Evolutionary conservation across 2,329 filamentous ascomycete species (phyloP).

Genomic region (Hansfordia pulvinata): DNA sequence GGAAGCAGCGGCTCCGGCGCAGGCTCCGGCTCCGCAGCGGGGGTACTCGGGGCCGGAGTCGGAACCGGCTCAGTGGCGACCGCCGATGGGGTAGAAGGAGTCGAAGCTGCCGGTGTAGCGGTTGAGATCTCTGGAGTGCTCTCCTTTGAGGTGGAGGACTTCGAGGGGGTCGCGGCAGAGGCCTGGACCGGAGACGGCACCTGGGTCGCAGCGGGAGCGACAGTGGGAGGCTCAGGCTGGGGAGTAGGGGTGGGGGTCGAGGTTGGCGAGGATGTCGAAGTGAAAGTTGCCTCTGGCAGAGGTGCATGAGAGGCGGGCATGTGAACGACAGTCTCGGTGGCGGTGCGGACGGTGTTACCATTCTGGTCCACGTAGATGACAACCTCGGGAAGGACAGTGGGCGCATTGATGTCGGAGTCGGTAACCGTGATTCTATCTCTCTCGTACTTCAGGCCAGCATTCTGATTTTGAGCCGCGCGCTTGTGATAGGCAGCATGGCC

Average conservation of each 20-base stretch:
- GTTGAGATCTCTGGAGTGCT: too few relatives aligned
- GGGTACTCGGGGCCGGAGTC: too few relatives aligned
- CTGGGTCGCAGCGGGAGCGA: slow-evolving; percentile 1
- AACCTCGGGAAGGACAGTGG: slow-evolving; percentile 29
- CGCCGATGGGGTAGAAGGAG: slow-evolving; percentile 1
- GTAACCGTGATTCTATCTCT: slow-evolving; percentile 19
- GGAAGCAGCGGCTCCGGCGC: too few relatives aligned
- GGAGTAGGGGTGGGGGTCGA: slow-evolving; percentile 2
- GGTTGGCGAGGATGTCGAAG: slow-evolving; percentile 6
- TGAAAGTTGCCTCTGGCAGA: too few relatives aligned
- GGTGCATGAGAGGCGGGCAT: slow-evolving; percentile 4
- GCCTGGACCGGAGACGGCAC: neutral
- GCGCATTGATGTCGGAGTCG: slow-evolving; percentile 19
- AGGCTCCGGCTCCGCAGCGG: too few relatives aligned
- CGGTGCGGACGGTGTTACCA: slow-evolving; percentile 34
- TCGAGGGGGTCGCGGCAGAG: too few relatives aligned
- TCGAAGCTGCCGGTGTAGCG: too few relatives aligned
- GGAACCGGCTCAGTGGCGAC: too few relatives aligned
- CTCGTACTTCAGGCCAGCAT: slow-evolving; percentile 9
- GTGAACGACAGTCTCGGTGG: slow-evolving; percentile 21
- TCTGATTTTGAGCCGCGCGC: too few relatives aligned
- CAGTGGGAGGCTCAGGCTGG: slow-evolving; percentile 3
- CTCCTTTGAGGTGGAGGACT: too few relatives aligned
- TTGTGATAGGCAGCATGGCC: too few relatives aligned
- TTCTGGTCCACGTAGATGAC: slow-evolving; percentile 47